Conservation (phyloP, 2,329 filamentous ascomycete species). For the Acrocalymma vagum region DNA sequence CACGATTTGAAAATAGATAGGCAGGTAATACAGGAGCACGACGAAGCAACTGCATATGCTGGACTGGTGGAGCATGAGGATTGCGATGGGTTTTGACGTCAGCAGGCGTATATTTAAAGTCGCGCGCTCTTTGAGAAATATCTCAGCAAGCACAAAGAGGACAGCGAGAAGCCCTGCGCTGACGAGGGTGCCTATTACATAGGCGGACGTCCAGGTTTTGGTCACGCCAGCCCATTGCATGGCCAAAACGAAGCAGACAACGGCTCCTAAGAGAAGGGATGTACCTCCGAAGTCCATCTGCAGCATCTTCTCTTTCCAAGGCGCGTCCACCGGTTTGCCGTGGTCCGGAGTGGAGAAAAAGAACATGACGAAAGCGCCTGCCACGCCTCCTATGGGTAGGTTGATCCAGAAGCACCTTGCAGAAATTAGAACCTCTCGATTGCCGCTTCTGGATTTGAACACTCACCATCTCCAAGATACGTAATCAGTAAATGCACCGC, state of each 20-base stretch:
- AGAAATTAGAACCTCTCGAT: too few species aligned
- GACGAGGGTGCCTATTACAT: conserved; percentile 56
- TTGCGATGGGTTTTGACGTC: conserved; percentile 43
- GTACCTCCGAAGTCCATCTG: conserved; percentile 56
- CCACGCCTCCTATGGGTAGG: conserved; percentile 52
- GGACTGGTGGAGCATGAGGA: conserved; percentile 43
- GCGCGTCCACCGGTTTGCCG: conserved; percentile 25
- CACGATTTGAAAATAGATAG: conserved; percentile 58
- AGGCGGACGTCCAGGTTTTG: conserved; percentile 30
- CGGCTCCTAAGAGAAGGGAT: conserved; percentile 45
- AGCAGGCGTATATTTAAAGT: conserved; percentile 48
- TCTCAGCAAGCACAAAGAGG: conserved; percentile 46
- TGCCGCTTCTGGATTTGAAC: too few species aligned
- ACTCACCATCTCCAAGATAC: conserved; percentile 54
- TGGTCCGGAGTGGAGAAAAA: conserved; percentile 45
- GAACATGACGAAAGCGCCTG: conserved; percentile 48
- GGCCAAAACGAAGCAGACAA: conserved; percentile 52
- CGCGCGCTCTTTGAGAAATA: conserved; percentile 48
- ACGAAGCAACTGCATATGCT: conserved; percentile 46
- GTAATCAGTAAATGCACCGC: conserved; percentile 48
- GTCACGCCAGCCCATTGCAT: conserved; percentile 53
- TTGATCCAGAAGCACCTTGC: conserved; percentile 55
- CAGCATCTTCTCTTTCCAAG: conserved; percentile 44
- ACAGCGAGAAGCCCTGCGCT: conserved; percentile 49
- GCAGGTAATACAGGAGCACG: conserved; percentile 53